Conservation (phyloP, 192 early-diverging fungal genomes). For the Pilaira anomala region DNA sequence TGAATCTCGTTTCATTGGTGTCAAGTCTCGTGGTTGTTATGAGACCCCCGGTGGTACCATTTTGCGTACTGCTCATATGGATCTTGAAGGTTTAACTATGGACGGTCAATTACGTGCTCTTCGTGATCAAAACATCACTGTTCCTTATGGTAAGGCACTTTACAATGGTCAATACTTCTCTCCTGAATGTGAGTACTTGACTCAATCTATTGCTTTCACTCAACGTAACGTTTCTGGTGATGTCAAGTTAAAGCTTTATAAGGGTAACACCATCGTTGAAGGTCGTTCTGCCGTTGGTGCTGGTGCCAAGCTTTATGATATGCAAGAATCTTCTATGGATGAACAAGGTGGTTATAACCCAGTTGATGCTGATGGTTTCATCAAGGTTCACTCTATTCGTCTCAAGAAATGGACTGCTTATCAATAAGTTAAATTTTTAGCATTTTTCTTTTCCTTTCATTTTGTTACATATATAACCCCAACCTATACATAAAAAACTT, state of each 20-base stretch:
- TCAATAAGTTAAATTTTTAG: not conserved
- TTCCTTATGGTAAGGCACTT: constrained; percentile 67
- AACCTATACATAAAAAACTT: no score
- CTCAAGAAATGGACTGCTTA: constrained; percentile 75
- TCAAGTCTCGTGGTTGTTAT: constrained; percentile 99
- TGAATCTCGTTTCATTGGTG: constrained; percentile 97
- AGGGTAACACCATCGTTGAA: constrained; percentile 87
- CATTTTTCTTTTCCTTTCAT: no score
- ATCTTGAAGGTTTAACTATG: constrained; percentile 91
- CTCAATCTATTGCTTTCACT: constrained; percentile 73
- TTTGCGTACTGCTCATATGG: constrained; percentile 90
- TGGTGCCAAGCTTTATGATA: constrained; percentile 87
- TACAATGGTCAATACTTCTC: constrained; percentile 99
- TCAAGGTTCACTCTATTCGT: constrained; percentile 96
- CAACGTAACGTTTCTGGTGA: constrained; percentile 89
- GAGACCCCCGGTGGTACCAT: constrained; percentile 98
- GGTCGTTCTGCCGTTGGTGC: constrained; percentile 75
- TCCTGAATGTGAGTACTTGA: constrained; percentile 90
- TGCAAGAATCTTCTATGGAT: constrained; percentile 96
- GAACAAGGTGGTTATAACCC: constrained; percentile 88
- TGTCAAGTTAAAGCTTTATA: constrained; percentile 95
- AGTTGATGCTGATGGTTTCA: constrained; percentile 93
- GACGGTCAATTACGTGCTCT: constrained; percentile 94
- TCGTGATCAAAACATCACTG: constrained; percentile 88
- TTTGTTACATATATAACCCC: no score